Percentiles rank a stretch among this genome's conserved stretches.
Evolutionary conservation across 2,329 filamentous ascomycete genomes (phyloP).

Genomic region (Lecanicillium sp.): DNA sequence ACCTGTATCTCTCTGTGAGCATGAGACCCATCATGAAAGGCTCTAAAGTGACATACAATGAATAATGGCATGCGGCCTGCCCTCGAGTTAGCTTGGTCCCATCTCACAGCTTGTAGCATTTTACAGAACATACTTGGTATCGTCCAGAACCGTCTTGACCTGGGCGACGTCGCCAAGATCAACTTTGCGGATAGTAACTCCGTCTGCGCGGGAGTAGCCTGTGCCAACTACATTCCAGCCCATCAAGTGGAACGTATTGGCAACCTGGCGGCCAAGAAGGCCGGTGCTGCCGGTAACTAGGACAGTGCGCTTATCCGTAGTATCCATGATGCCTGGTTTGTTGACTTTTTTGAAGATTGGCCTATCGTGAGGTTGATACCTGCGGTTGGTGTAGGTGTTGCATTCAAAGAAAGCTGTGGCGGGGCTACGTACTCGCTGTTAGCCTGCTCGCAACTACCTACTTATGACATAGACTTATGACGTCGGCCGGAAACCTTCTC

Average conservation of each 20-base stretch:
- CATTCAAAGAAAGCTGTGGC: too few relatives aligned
- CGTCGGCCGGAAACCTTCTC: too few relatives aligned
- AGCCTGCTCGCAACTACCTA: too few relatives aligned
- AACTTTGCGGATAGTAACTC: slow-evolving; percentile 56
- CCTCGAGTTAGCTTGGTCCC: neutral
- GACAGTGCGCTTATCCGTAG: slow-evolving; percentile 36
- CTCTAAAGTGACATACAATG: slow-evolving; percentile 54
- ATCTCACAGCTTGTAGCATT: neutral
- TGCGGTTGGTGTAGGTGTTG: too few relatives aligned
- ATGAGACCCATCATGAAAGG: neutral
- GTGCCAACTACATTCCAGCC: slow-evolving; percentile 65
- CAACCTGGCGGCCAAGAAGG: slow-evolving; percentile 72
- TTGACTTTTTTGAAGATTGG: too few relatives aligned
- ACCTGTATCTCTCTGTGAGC: slow-evolving; percentile 39
- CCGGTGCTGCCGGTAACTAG: slow-evolving; percentile 81
- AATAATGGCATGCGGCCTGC: slow-evolving; percentile 67
- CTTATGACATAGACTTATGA: too few relatives aligned
- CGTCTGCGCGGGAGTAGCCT: slow-evolving; percentile 66
- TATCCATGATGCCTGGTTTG: neutral
- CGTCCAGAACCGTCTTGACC: slow-evolving; percentile 42
- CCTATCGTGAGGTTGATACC: too few relatives aligned
- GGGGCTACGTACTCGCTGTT: too few relatives aligned
- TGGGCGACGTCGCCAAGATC: slow-evolving; percentile 40
- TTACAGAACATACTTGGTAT: slow-evolving; percentile 19
- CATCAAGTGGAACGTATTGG: slow-evolving; percentile 55